A percentile compares a stretch with the other conserved stretches of the same genome.
Conservation (phyloP, 768 basidiomycete species). For the Kwoniella heveanensis region DNA sequence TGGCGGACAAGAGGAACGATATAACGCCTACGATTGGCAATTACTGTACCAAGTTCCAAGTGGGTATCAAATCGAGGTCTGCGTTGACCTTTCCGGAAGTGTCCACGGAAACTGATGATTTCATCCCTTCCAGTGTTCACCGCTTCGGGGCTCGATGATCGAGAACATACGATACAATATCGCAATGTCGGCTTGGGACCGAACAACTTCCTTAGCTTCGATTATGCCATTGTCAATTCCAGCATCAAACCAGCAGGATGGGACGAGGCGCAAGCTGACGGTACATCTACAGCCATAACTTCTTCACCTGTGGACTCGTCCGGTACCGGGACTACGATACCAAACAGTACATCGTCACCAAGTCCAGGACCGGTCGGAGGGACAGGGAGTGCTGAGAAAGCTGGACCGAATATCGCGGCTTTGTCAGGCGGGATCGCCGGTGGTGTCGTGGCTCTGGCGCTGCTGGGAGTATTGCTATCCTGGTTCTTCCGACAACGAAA, state of each 20-base stretch:
- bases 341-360: not conserved
- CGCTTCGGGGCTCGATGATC: constrained; percentile 11
- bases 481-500: constrained; percentile 20
- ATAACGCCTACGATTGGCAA: constrained; percentile 14
- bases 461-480: constrained; percentile 30
- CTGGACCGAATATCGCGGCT: constrained; percentile 21
- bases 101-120: too few species aligned
- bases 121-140: constrained; percentile 25
- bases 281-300: not conserved
- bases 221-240: constrained; percentile 24
- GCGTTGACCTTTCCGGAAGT: not conserved
- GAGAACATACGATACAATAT: constrained; percentile 17
- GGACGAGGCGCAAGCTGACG: not conserved
- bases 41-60: constrained; percentile 12
- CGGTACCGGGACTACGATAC: not conserved
- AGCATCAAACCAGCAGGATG: constrained; percentile 12
- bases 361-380: not conserved
- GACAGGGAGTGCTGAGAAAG: not conserved
- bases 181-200: constrained; percentile 17
- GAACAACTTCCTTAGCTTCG: constrained; percentile 17
- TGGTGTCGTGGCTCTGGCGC: constrained; percentile 36
- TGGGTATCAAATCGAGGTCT: not conserved
- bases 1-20: constrained; percentile 8
- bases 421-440: constrained; percentile 44
- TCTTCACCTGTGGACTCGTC: not conserved